Evolutionary conservation across 1,284 basidiomycete genomes (phyloP).

Genomic region (Pisolithus thermaeus): DNA sequence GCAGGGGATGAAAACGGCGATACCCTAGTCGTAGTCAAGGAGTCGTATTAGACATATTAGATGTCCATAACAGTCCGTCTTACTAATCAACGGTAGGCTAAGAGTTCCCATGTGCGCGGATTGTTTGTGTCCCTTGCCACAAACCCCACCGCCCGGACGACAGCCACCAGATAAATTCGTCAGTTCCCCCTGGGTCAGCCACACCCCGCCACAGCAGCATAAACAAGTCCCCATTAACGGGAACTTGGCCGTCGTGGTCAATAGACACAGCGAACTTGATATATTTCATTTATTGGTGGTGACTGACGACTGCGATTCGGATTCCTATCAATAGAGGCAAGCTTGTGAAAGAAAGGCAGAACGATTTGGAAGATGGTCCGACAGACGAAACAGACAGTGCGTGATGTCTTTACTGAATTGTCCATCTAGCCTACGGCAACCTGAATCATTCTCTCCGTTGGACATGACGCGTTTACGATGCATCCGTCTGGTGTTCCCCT

Average conservation of each 20-base stretch:
- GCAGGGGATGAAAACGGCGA: not conserved
- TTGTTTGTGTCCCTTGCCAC: not conserved
- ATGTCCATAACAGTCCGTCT: not conserved
- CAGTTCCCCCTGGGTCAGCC: slow-evolving; percentile 21
- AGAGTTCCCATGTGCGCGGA: not conserved
- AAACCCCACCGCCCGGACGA: not conserved
- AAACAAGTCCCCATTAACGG: slow-evolving; percentile 6
- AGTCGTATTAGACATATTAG: too few species aligned
- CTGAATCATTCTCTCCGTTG: slow-evolving; percentile 4
- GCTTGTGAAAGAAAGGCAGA: slow-evolving; percentile 2
- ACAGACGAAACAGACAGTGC: slow-evolving; percentile 31
- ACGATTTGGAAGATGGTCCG: slow-evolving; percentile 20
- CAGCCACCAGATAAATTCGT: slow-evolving; percentile 18
- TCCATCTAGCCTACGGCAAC: slow-evolving; percentile 17
- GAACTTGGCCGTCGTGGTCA: not conserved
- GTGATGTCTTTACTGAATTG: slow-evolving; percentile 18
- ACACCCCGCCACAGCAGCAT: slow-evolving; percentile 14
- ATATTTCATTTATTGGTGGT: not conserved
- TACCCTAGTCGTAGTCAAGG: too few species aligned
- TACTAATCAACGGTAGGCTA: not conserved
- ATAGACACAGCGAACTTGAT: slow-evolving; percentile 9
- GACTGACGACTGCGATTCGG: not conserved
- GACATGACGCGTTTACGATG: not conserved
- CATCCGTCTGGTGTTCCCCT: not conserved
- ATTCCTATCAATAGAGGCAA: not conserved